These are phyloP conservation scores for Colletotrichum gloeosporioides DNA, from an alignment of 2,329 filamentous ascomycete genomes.

Conservation along the genomic window DNA sequence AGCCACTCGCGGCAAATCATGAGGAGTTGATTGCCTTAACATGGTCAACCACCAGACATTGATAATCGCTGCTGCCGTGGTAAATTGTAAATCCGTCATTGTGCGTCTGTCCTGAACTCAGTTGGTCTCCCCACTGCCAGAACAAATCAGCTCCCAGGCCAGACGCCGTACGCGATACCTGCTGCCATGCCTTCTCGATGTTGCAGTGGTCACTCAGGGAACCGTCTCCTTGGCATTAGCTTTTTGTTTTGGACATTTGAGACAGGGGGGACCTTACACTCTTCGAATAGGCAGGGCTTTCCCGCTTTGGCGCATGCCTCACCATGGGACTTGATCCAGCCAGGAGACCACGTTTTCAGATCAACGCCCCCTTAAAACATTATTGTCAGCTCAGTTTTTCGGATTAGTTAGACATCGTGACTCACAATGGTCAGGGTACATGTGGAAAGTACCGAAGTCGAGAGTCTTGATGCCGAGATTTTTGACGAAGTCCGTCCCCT, in stretches of 20 bases:
- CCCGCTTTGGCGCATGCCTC: conserved; percentile 29
- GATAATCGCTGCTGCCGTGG: conserved; percentile 39
- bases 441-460: conserved; percentile 46
- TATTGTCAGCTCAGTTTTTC: not conserved
- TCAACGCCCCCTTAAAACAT: not conserved
- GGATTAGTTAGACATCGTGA: not conserved
- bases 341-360: conserved; percentile 10
- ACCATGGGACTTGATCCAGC: conserved; percentile 29
- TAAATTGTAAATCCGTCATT: conserved; percentile 46
- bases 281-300: conserved; percentile 37
- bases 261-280: conserved; percentile 28
- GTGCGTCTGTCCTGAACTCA: conserved; percentile 39
- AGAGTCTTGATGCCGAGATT: conserved; percentile 58
- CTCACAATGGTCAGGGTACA: conserved; percentile 35
- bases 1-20: not conserved
- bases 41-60: conserved; percentile 43
- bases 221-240: not conserved
- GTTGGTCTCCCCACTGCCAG: conserved; percentile 36
- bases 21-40: not conserved
- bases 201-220: not conserved
- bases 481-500: conserved; percentile 56
- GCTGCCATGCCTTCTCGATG: conserved; percentile 53
- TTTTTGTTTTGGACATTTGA: not conserved
- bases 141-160: conserved; percentile 32
- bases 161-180: conserved; percentile 6